Conservation (phyloP, 352 stramenopile species). For the Globisporangium irregulare region DNA sequence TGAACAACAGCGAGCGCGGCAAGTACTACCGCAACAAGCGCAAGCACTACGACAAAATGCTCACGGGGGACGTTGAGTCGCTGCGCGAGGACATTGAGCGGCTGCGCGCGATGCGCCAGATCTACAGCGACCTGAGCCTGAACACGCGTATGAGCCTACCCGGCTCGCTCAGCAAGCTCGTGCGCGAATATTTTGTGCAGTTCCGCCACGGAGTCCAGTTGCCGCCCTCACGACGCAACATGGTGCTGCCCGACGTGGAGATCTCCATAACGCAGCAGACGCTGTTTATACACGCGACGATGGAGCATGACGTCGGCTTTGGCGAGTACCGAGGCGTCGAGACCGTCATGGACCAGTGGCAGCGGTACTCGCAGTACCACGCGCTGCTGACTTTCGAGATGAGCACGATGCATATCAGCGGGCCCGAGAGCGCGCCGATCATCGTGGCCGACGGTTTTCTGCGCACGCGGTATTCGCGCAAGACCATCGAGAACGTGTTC, state of each 20-base stretch:
- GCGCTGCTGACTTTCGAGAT: slow-evolving; percentile 12
- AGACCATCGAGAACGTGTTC: slow-evolving; percentile 45
- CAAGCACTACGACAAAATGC: slow-evolving; percentile 40
- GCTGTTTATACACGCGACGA: slow-evolving; percentile 10
- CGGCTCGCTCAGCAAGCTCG: slow-evolving; percentile 7
- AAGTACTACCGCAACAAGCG: slow-evolving; percentile 69
- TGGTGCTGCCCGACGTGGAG: background rate
- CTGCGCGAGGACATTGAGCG: slow-evolving; percentile 37
- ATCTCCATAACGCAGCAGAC: slow-evolving; percentile 8
- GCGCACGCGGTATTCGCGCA: slow-evolving; percentile 39
- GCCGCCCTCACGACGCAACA: background rate
- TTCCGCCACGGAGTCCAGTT: slow-evolving; percentile 16
- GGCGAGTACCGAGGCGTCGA: slow-evolving; percentile 13
- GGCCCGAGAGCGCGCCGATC: slow-evolving; percentile 19
- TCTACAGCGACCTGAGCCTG: slow-evolving; percentile 16
- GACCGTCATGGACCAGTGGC: slow-evolving; percentile 20
- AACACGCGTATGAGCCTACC: slow-evolving; percentile 12
- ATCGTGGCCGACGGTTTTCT: slow-evolving; percentile 27
- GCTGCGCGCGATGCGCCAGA: slow-evolving; percentile 31
- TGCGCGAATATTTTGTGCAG: slow-evolving; percentile 20
- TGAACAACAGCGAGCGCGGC: slow-evolving; percentile 65
- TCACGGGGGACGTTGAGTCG: slow-evolving; percentile 32
- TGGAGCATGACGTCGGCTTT: slow-evolving; percentile 17
- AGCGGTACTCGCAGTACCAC: slow-evolving; percentile 19
- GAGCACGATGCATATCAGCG: slow-evolving; percentile 12